Conservation (phyloP, 176 grass and related monocot species). For the Musa beccarii region DNA sequence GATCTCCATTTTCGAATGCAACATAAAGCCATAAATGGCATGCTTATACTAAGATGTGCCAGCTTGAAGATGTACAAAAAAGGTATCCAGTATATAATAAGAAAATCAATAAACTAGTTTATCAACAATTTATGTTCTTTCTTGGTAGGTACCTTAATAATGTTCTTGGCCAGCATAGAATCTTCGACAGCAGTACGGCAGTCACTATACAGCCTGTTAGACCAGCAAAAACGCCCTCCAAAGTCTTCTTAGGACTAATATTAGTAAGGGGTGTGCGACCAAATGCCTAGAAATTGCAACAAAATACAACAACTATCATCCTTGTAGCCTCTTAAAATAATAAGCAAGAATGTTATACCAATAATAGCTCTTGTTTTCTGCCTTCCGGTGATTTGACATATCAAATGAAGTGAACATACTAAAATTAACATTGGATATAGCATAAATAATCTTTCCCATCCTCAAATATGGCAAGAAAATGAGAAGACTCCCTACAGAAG, state of each 20-base stretch:
- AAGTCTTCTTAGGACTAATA: slow-evolving; percentile 95
- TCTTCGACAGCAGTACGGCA: slow-evolving; percentile 55
- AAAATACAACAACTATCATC: slow-evolving; percentile 1
- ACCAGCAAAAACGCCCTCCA: slow-evolving; percentile 85
- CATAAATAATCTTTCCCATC: not conserved
- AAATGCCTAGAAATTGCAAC: slow-evolving; percentile 62
- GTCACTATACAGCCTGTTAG: slow-evolving; percentile 79
- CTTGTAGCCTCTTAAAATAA: slow-evolving; percentile 4
- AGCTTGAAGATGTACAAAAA: not conserved
- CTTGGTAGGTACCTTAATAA: slow-evolving; percentile 33
- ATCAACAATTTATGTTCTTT: not conserved
- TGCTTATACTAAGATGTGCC: not conserved
- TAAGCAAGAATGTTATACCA: not conserved
- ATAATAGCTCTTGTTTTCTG: not conserved
- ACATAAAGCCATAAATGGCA: not conserved
- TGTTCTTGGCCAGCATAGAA: slow-evolving; percentile 68
- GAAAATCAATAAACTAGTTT: not conserved
- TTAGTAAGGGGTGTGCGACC: slow-evolving; percentile 74
- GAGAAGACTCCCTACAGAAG: not conserved
- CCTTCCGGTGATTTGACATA: not conserved
- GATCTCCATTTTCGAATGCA: not conserved
- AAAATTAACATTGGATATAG: not conserved
- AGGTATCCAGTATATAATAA: not conserved
- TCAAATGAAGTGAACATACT: not conserved
- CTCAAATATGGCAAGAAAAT: not conserved